Conservation (phyloP, 805 yeast species). For the Scheffersomyces ergatensis region DNA sequence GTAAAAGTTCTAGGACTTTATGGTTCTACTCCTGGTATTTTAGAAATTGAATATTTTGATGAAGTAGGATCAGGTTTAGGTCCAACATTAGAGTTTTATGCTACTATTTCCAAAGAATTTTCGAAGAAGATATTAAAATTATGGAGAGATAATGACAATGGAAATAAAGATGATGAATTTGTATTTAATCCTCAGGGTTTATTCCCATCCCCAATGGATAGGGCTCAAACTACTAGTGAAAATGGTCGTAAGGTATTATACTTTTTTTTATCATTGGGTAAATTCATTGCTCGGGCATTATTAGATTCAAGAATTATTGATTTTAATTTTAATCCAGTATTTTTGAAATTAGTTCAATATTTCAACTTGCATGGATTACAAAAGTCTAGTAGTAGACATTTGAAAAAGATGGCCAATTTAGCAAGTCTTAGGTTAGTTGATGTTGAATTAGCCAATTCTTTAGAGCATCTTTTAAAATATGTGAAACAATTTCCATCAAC, state of each 20-base stretch:
- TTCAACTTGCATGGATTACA: slow-evolving; percentile 16
- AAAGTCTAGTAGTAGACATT: slow-evolving; percentile 8
- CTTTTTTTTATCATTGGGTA: slow-evolving; percentile 69
- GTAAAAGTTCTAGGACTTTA: slow-evolving; percentile 71
- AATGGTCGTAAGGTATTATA: slow-evolving; percentile 43
- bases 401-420: slow-evolving; percentile 26
- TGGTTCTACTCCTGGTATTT: slow-evolving; percentile 74
- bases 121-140: slow-evolving; percentile 51
- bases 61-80: slow-evolving; percentile 98
- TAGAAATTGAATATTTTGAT: slow-evolving; percentile 84
- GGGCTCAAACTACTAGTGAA: slow-evolving; percentile 17
- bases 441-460: slow-evolving; percentile 53
- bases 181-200: slow-evolving; percentile 51
- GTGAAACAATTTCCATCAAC: slow-evolving; percentile 21
- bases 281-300: slow-evolving; percentile 81
- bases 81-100: slow-evolving; percentile 91
- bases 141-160: slow-evolving; percentile 56
- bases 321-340: slow-evolving; percentile 67
- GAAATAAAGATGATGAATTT: slow-evolving; percentile 23
- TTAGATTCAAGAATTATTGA: slow-evolving; percentile 88
- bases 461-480: slow-evolving; percentile 48
- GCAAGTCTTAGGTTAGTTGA: slow-evolving; percentile 53
- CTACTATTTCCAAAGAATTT: slow-evolving; percentile 76
- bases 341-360: slow-evolving; percentile 58
- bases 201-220: slow-evolving; percentile 67